phyloP scores from a whole-genome alignment of 805 yeast species.

The Maudiozyma barnettii region DNA sequence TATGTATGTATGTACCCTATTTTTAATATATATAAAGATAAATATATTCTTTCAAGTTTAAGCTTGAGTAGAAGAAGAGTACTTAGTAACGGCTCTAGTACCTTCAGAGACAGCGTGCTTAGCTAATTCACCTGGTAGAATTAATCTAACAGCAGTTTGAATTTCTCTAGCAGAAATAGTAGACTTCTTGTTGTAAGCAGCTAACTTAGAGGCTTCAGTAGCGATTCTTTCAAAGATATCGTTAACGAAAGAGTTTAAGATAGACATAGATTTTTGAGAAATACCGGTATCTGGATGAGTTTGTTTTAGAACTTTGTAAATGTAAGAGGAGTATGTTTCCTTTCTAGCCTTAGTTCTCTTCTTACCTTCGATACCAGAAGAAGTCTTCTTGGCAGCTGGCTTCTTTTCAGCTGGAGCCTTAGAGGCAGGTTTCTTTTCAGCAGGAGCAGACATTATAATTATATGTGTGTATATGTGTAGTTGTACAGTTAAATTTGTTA shows the following conservation, averaged over 20 bases:
- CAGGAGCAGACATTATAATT: slow-evolving; percentile 50
- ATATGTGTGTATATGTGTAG: neutral
- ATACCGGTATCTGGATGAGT: slow-evolving; percentile 99
- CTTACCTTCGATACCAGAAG: slow-evolving; percentile 71
- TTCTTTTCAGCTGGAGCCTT: slow-evolving; percentile 27
- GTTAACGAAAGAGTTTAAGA: slow-evolving; percentile 96
- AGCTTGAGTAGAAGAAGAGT: slow-evolving; percentile 57
- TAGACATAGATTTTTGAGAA: slow-evolving; percentile 97
- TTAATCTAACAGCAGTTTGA: slow-evolving; percentile 96
- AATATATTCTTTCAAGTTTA: slow-evolving; percentile 5
- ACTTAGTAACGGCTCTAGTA: slow-evolving; percentile 95
- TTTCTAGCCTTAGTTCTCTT: slow-evolving; percentile 93
- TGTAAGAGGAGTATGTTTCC: slow-evolving; percentile 96
- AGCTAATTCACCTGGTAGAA: slow-evolving; percentile 97
- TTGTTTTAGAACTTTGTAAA: slow-evolving; percentile 97
- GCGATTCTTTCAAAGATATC: slow-evolving; percentile 98
- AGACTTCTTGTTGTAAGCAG: slow-evolving; percentile 97
- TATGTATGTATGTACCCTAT: neutral
- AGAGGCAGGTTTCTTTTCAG: slow-evolving; percentile 42
- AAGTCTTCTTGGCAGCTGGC: slow-evolving; percentile 84
- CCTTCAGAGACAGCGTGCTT: slow-evolving; percentile 98
- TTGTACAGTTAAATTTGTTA: neutral
- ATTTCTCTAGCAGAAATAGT: slow-evolving; percentile 97
- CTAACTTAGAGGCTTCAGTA: slow-evolving; percentile 93
- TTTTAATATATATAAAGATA: neutral